Evolutionary conservation across 495 filamentous ascomycete species (phyloP).

Genomic region (Aspergillus hancockii): DNA sequence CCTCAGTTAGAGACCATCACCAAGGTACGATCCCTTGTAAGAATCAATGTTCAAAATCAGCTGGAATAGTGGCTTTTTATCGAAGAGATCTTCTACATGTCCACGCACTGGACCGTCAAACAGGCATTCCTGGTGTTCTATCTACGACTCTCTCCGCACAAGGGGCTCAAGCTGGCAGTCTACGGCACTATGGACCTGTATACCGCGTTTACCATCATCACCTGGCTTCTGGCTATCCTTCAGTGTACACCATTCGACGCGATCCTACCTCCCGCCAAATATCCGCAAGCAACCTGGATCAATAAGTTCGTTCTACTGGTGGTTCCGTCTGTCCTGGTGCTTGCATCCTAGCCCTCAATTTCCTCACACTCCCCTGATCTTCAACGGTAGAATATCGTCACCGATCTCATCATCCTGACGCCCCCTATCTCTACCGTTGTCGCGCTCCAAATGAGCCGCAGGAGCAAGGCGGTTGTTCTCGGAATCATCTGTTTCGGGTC

Average conservation of each 20-base stretch:
- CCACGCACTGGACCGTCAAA: constrained; percentile 26
- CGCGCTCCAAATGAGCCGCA: constrained; percentile 3
- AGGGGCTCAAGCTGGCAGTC: constrained; percentile 3
- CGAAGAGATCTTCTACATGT: constrained; percentile 26
- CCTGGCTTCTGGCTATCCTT: constrained; percentile 9
- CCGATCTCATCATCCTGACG: constrained; percentile 10
- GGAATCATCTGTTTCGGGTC: constrained; percentile 10
- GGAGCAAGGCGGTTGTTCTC: background rate
- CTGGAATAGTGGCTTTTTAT: constrained; percentile 9
- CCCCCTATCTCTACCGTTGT: constrained; percentile 9
- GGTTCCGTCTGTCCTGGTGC: constrained; percentile 7
- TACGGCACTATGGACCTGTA: constrained; percentile 9
- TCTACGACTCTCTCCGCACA: constrained; percentile 32
- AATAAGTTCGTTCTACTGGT: constrained; percentile 2
- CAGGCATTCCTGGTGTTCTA: constrained; percentile 40
- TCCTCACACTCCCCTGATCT: background rate
- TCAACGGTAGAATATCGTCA: constrained; percentile 7
- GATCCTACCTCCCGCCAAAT: background rate
- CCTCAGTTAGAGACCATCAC: background rate
- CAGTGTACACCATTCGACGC: constrained; percentile 10
- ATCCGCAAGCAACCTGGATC: constrained; percentile 6
- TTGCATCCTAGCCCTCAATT: background rate
- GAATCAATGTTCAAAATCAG: no score
- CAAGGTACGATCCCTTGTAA: background rate
- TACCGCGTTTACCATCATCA: background rate